Percentiles rank a stretch among this genome's conserved stretches.
Conservation (phyloP, 495 filamentous ascomycete genomes). For the Daldinia vernicosa region DNA sequence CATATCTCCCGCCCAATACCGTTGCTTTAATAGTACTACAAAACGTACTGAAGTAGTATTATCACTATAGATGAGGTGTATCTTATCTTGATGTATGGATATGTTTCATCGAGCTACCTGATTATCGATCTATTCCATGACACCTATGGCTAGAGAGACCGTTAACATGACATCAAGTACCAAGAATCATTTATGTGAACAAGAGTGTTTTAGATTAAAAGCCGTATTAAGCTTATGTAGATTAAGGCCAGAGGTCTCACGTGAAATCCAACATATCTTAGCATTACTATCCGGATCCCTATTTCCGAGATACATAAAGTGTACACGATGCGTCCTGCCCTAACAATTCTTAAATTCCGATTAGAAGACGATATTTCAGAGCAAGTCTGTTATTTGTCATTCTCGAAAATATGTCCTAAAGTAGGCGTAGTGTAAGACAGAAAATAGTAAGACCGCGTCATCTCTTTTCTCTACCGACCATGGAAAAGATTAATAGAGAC, state of each 20-base stretch:
- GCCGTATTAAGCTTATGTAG: too few relatives aligned
- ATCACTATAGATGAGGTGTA: background rate
- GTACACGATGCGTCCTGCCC: too few relatives aligned
- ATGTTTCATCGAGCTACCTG: background rate
- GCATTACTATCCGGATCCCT: too few relatives aligned
- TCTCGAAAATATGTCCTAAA: background rate
- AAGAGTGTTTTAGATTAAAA: too few relatives aligned
- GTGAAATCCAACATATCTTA: too few relatives aligned
- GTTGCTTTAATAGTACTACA: background rate
- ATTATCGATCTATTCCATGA: too few relatives aligned
- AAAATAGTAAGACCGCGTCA: background rate
- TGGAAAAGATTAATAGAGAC: background rate
- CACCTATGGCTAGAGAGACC: too few relatives aligned
- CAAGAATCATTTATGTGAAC: too few relatives aligned
- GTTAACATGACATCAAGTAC: too few relatives aligned
- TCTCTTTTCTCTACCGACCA: background rate
- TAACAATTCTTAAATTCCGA: too few relatives aligned
- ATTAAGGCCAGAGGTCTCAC: too few relatives aligned
- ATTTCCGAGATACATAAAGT: too few relatives aligned
- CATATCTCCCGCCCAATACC: background rate
- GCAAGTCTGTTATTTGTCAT: background rate
- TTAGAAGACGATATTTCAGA: background rate
- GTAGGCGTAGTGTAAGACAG: background rate
- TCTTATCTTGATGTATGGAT: background rate
- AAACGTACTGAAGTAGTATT: background rate